Base-by-base conservation (phyloP, 2,329 filamentous ascomycete species). In the Atkinsonella hypoxylon region DNA sequence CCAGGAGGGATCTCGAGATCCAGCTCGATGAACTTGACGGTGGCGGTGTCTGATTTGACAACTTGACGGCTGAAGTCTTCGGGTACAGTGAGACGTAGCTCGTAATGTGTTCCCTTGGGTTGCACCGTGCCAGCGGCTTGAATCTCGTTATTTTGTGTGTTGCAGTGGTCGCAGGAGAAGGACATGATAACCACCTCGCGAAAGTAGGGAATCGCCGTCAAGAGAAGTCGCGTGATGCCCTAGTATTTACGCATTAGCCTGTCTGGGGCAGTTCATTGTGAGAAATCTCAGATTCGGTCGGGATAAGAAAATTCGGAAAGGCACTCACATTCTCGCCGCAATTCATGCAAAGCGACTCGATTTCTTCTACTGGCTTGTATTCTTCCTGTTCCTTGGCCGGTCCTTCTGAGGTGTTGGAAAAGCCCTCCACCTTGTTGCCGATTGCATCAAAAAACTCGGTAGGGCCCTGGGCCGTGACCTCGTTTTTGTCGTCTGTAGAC, bases 121-220 rank as follows among this genome's bases (percentile, higher is more conserved):
- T 97, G 93, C 55, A 97, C 91, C 59, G 89, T 81, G 54, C 89
- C 89, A 30, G 93, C 93, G 9, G 90, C 83, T 65, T 96, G 91
- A 59, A 98, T 86, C 61, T 96, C 91, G 67, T 90, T 90, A 73
- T 97, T 95, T 57, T 85, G 82, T 70, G 91, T 85, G 64, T 82
- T 75, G 72, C 93, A 98, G 69, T 96, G 81, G 6, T 88, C 82
- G 74, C 93, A 98, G 57, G 81, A 79, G 69, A 98, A 98, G 55
- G 91, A 97, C 83, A 96, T 95, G 67, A 98, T 81, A 61, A 98
- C 89, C 56, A 98, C 83, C 68, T 98, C 91, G 71, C 89, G 89
- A 75, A 98, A 98, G 76, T 89, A 97, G 15, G 93, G 93, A 51
- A 98, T 96, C 57, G 82, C 82, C 15, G 94, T 95, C 50, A 98